phyloP scores from a whole-genome alignment of 805 yeast genomes.

The Diddensiella santjacobensis region DNA sequence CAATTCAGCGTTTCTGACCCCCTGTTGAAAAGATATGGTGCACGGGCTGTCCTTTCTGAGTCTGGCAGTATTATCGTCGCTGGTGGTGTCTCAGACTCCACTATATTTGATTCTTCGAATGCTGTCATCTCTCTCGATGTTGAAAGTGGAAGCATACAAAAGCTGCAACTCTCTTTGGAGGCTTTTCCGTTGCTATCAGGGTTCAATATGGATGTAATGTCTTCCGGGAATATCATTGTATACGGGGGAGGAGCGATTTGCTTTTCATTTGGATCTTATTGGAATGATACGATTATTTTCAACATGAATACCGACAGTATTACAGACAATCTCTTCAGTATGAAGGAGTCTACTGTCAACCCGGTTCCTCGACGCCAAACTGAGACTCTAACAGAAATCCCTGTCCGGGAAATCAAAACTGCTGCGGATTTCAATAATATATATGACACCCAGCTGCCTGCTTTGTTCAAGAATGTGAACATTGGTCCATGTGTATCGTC shows the following conservation, averaged over 20 bases:
- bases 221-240: constrained; percentile 20
- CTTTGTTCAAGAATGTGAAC: constrained; percentile 24
- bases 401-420: neutral
- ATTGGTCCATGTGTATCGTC: constrained; percentile 28
- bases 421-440: constrained; percentile 8
- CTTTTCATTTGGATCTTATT: constrained; percentile 68
- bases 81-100: constrained; percentile 54
- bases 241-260: constrained; percentile 80
- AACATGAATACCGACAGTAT: neutral
- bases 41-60: constrained; percentile 34
- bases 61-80: constrained; percentile 41
- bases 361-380: neutral
- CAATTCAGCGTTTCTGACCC: constrained; percentile 30
- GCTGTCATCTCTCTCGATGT: constrained; percentile 35
- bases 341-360: constrained; percentile 2
- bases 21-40: constrained; percentile 40
- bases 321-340: neutral
- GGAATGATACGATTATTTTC: constrained; percentile 35
- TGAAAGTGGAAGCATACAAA: neutral
- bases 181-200: constrained; percentile 52
- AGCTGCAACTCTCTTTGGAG: constrained; percentile 9
- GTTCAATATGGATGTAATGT: constrained; percentile 38
- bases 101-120: constrained; percentile 34
- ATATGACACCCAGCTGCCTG: constrained; percentile 22
- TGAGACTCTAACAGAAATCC: neutral